These are phyloP conservation scores for Laguncularia racemosa DNA, from an alignment of 345 rosid genomes.

Conservation along the genomic window DNA sequence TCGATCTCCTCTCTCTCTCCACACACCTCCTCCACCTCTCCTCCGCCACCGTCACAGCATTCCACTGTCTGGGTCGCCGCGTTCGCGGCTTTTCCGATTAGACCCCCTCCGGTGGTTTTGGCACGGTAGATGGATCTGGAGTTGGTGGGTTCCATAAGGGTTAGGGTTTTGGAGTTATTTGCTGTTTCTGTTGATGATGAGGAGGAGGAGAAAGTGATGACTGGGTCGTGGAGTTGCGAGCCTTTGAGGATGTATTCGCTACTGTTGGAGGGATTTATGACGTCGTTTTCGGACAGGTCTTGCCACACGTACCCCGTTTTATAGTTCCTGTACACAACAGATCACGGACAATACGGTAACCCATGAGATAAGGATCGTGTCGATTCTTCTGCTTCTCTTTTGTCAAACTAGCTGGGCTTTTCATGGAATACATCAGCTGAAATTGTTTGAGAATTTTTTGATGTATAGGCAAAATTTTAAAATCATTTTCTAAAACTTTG, in stretches of 20 bases:
- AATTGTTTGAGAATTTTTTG: no score
- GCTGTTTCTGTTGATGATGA: constrained; percentile 18
- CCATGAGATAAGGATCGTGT: no score
- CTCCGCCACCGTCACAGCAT: constrained; percentile 2
- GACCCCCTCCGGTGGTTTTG: constrained; percentile 5
- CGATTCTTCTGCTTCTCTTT: no score
- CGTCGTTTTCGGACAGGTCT: constrained; percentile 48
- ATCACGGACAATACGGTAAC: no score
- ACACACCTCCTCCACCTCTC: constrained; percentile 2
- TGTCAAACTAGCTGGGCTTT: no score
- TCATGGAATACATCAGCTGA: no score
- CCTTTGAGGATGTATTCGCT: constrained; percentile 64
- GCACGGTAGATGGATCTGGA: constrained; percentile 11
- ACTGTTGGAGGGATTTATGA: constrained; percentile 46
- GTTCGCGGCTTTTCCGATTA: constrained; percentile 14
- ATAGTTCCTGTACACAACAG: constrained; percentile 34
- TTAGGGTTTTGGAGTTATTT: constrained; percentile 5
- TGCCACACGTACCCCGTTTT: constrained; percentile 68
- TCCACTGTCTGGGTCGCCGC: constrained; percentile 51
- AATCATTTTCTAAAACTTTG: no score
- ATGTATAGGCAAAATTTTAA: no score
- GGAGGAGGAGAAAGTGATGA: constrained; percentile 21
- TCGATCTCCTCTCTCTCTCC: constrained; percentile 8
- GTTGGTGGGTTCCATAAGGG: constrained; percentile 6
- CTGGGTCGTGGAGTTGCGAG: constrained; percentile 34